Conservation (phyloP, 148 eudicot genomes). For the Amaranthus palmeri region DNA sequence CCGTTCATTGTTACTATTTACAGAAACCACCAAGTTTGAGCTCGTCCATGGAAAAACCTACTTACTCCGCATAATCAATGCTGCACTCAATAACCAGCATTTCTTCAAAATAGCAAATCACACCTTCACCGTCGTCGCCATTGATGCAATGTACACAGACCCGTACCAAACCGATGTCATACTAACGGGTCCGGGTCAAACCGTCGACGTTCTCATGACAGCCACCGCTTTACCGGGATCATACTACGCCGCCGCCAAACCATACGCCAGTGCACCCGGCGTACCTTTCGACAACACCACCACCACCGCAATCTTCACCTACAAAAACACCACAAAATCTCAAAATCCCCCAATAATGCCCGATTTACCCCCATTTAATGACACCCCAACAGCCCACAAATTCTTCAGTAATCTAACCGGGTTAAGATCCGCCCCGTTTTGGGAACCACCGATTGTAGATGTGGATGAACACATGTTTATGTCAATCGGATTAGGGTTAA, state of each 20-base stretch:
- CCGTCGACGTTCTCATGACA: constrained; percentile 55
- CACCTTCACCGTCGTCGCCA: constrained; percentile 58
- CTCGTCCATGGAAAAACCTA: constrained; percentile 56
- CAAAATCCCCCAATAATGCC: constrained; percentile 39
- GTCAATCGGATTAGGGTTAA: constrained; percentile 47
- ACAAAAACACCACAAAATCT: constrained; percentile 9
- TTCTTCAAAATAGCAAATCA: constrained; percentile 74
- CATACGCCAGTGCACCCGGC: constrained; percentile 41
- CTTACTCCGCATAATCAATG: constrained; percentile 67
- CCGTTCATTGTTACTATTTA: too few relatives aligned
- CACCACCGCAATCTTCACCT: constrained; percentile 51
- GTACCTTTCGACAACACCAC: constrained; percentile 42
- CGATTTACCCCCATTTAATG: constrained; percentile 44
- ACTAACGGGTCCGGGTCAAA: constrained; percentile 65
- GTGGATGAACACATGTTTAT: constrained; percentile 58
- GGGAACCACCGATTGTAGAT: constrained; percentile 33
- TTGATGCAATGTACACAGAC: constrained; percentile 60
- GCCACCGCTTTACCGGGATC: constrained; percentile 37
- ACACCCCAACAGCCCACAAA: constrained; percentile 48
- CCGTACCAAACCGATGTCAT: constrained; percentile 50
- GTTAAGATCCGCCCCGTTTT: constrained; percentile 34
- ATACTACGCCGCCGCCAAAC: constrained; percentile 63
- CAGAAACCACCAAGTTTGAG: constrained; percentile 38
- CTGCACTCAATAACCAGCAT: constrained; percentile 63
- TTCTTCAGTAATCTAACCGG: constrained; percentile 49